These are phyloP conservation scores for Malassezia dermatis DNA, from an alignment of 1,284 basidiomycete species.

Conservation along the genomic window DNA sequence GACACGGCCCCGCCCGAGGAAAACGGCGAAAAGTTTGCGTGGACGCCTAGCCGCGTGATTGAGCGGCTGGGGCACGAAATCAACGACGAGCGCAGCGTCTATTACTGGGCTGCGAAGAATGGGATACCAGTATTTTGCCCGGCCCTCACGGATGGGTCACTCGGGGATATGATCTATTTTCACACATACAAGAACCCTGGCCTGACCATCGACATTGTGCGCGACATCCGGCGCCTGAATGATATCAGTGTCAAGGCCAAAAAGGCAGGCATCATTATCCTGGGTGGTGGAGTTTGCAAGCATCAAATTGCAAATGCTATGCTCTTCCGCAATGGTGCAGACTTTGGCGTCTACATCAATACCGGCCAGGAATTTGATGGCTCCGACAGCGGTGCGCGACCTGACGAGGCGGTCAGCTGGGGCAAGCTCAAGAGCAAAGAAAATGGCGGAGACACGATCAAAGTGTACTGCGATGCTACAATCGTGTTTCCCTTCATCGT, in stretches of 20 bases:
- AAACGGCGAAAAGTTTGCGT: constrained; percentile 53
- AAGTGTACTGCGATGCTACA: constrained; percentile 69
- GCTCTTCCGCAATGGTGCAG: constrained; percentile 95
- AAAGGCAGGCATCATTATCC: constrained; percentile 95
- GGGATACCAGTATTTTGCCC: constrained; percentile 98
- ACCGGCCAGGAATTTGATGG: constrained; percentile 99
- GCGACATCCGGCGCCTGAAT: constrained; percentile 83
- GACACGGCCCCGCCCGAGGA: constrained; percentile 55
- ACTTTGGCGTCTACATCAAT: constrained; percentile 95
- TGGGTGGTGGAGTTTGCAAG: constrained; percentile 97
- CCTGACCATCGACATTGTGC: constrained; percentile 81
- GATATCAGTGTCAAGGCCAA: constrained; percentile 76
- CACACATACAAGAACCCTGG: constrained; percentile 70
- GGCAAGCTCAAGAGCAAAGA: constrained; percentile 75
- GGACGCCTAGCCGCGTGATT: constrained; percentile 93
- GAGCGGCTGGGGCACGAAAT: constrained; percentile 86
- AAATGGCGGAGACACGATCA: constrained; percentile 71
- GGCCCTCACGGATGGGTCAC: constrained; percentile 89
- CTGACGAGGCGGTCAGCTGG: constrained; percentile 98
- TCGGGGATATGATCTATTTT: constrained; percentile 99
- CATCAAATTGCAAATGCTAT: constrained; percentile 99
- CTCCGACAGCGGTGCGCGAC: constrained; percentile 89
- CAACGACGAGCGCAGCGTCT: constrained; percentile 80
- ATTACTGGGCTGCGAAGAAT: constrained; percentile 96
- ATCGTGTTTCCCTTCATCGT: constrained; percentile 81